phyloP scores from a whole-genome alignment of 768 basidiomycete genomes.

The Boletus rubescentipes region DNA sequence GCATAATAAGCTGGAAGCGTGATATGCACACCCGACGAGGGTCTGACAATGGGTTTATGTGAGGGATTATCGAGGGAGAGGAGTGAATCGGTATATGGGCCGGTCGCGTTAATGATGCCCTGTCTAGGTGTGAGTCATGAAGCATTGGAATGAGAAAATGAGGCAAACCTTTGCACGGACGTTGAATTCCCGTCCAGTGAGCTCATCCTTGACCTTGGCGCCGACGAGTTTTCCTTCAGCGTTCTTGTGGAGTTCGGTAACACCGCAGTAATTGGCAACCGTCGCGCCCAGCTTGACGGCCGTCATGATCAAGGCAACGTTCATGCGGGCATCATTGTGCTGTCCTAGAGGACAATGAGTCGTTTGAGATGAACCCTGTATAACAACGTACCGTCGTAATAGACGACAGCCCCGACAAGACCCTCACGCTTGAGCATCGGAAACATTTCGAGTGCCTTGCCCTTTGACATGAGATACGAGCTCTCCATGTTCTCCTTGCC shows the following conservation, averaged over 20 bases:
- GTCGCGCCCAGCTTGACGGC: conserved; percentile 90
- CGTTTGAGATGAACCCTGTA: neutral
- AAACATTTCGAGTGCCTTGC: conserved; percentile 91
- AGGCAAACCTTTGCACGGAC: conserved; percentile 70
- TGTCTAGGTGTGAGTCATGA: conserved; percentile 24
- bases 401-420: conserved; percentile 91
- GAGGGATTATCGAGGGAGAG: conserved; percentile 75
- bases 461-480: conserved; percentile 93
- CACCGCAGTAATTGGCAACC: conserved; percentile 88
- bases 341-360: conserved; percentile 56
- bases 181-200: conserved; percentile 81
- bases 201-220: conserved; percentile 73
- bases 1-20: conserved; percentile 97
- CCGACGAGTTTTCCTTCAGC: conserved; percentile 62
- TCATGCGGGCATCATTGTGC: conserved; percentile 99
- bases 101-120: conserved; percentile 96
- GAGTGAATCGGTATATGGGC: conserved; percentile 87
- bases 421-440: conserved; percentile 95
- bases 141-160: neutral
- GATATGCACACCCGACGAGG: conserved; percentile 93
- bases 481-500: conserved; percentile 97
- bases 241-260: conserved; percentile 73
- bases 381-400: conserved; percentile 79
- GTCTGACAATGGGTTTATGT: conserved; percentile 85
- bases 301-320: conserved; percentile 90